Evolutionary conservation across 2,329 filamentous ascomycete genomes (phyloP), one percentile per base, ranked within the genome.

Genomic region (Botrytis squamosa): DNA sequence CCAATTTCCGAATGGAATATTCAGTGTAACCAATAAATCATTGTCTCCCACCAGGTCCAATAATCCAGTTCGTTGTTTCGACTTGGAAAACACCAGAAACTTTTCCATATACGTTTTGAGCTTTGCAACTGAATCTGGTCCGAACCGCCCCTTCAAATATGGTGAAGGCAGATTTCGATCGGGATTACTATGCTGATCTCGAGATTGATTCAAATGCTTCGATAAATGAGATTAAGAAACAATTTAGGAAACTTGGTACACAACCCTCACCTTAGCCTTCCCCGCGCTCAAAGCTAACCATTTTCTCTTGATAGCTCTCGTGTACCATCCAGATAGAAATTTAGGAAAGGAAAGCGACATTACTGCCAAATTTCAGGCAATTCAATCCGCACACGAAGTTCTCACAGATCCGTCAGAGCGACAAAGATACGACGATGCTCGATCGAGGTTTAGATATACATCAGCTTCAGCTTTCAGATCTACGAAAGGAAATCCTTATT

Each of bases 271-370:
- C 36, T 36, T 22, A 38, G 38, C 44, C 33, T 40, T 36, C 59
- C 40, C 44, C 38, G 57, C 44, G 33, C 40, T 42, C 44, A 73
- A n/a, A 57, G 46, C 72, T 73, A 64, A 73, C 49, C 20, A 65
- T 38, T 29, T 42, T 36, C 38, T 46, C 22, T 55, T 49, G 20
- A 44, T 74, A 89, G 90, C 90, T 70, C 85, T 92, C 65, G 87
- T 88, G 79, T 92, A 89, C 79, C 91, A 93, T 80, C 91, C 91
- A 33, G 91, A 93, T 81, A 87, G 91, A 74, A 92, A 93, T 80
- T 89, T 89, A 36, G 91, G 91, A 63, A 87, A 86, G 78, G 91
- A 93, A 83, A 81, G 84, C 72, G 90, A 92, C 79, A 89, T 88
- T 77, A 89, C 88, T 60, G 85, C 89, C 52, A 91, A 90, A 79